phyloP scores from a whole-genome alignment of 805 yeast species.

The Suhomyces tanzawaensis region DNA sequence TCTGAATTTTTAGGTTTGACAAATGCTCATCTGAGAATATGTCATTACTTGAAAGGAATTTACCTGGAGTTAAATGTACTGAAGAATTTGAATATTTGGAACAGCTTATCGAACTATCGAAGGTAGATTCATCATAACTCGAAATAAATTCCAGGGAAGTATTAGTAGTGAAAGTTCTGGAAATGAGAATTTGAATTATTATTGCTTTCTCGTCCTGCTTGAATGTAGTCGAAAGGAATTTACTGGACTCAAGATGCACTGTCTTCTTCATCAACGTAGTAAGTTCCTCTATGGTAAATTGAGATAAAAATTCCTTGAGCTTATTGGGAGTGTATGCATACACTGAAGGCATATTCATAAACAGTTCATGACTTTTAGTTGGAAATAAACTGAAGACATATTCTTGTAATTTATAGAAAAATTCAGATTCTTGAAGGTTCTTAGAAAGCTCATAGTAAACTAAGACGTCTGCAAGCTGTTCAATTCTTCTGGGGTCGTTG shows the following conservation, averaged over 20 bases:
- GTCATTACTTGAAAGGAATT: too few species aligned
- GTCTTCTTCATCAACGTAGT: not conserved
- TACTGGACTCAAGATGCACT: too few species aligned
- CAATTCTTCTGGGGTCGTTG: not conserved
- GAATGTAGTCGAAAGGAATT: not conserved
- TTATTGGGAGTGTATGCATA: not conserved
- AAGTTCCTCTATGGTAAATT: not conserved
- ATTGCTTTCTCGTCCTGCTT: not conserved
- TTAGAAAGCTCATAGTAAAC: not conserved
- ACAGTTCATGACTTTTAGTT: not conserved
- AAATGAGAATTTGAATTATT: not conserved
- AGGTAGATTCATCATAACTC: not conserved
- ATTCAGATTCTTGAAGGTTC: not conserved
- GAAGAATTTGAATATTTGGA: not conserved
- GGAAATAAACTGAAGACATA: not conserved
- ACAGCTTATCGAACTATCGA: not conserved
- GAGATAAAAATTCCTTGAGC: not conserved
- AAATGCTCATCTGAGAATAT: too few species aligned
- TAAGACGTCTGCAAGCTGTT: not conserved
- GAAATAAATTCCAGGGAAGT: not conserved
- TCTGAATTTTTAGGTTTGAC: not conserved
- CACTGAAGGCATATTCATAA: not conserved
- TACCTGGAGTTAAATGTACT: not conserved
- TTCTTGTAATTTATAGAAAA: slow-evolving; percentile 2
- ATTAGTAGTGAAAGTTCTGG: not conserved